Evolutionary conservation across 1,284 basidiomycete genomes (phyloP), one percentile per base, ranked within the genome.

Genomic region (Coniferiporia sulphurascens): DNA sequence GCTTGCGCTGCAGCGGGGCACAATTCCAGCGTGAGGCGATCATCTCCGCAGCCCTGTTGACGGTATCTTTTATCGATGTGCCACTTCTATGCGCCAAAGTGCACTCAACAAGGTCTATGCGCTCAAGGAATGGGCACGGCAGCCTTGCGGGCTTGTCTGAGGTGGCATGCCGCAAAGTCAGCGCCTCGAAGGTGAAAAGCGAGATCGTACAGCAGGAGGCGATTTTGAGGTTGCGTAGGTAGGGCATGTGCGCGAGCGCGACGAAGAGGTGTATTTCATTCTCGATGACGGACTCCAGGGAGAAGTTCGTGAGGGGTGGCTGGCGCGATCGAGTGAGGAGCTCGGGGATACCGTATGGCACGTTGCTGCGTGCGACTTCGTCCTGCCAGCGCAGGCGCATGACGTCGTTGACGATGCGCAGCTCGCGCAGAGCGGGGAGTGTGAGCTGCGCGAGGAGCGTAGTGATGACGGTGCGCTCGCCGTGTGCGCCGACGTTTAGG

Each of bases 401-500:
- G 22, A n/a, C 48, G 12, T 34, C 48, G 22, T 49, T 49, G 48
- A 34, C 32, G 21, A 49, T 49, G 4, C 22, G 48, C 10, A 49
- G 48, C 1, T 27, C 32, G 5, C 48, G 21, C 13, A 49, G 48
- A 17, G 48, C 48, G 44, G 44, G 44, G 12, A 46, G 44, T 3
- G 44, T 46, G 12, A 46, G 15, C 44, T 46, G n/a, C 19, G 44
- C 44, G 17, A 46, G 15, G 44, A 46, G 17, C n/a, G 3, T n/a
- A 3, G 13, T n/a, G 7, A 49, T 49, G 10, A 34, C 48, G 48
- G 21, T 9, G 6, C 48, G 48, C 48, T 22, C 32, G 21, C 48
- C 48, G 27, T 49, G 48, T n/a, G 48, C 21, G 10, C 62, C 62
- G 10, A 53, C 48, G 19, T 59, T 19, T 51, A 63, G 36, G 7